phyloP scores from a whole-genome alignment of 345 rosid genomes.

The Angophora floribunda region DNA sequence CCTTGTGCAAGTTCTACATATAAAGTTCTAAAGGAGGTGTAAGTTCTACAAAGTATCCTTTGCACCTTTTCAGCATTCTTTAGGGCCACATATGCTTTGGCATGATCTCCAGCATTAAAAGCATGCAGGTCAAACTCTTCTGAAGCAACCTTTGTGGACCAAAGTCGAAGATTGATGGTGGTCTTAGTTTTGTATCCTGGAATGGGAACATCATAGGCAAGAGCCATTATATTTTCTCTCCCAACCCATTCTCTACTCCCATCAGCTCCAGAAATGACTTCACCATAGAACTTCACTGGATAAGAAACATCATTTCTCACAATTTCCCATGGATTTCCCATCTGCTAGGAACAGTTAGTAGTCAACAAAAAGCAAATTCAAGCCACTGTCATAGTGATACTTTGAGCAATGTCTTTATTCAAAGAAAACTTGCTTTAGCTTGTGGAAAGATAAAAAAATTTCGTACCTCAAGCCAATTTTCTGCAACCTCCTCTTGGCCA shows the following conservation, averaged over 20 bases:
- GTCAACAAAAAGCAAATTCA: neutral
- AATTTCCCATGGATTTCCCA: slow-evolving; percentile 58
- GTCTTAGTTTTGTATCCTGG: slow-evolving; percentile 44
- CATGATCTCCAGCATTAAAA: slow-evolving; percentile 36
- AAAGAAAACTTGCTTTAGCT: neutral
- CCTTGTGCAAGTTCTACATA: neutral
- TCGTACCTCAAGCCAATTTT: slow-evolving; percentile 44
- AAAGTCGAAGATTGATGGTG: slow-evolving; percentile 32
- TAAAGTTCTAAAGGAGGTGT: neutral
- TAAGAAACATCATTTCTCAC: slow-evolving; percentile 32
- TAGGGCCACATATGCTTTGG: slow-evolving; percentile 32
- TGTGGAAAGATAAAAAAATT: neutral
- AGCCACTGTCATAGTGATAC: neutral
- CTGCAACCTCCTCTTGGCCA: slow-evolving; percentile 54
- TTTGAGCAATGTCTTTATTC: neutral
- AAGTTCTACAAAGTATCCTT: neutral
- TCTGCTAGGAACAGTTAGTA: slow-evolving; percentile 3
- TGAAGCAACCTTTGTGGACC: slow-evolving; percentile 42
- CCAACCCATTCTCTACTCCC: slow-evolving; percentile 38
- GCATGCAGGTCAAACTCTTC: slow-evolving; percentile 26
- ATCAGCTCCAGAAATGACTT: slow-evolving; percentile 21
- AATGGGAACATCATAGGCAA: slow-evolving; percentile 38
- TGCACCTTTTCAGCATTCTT: slow-evolving; percentile 39
- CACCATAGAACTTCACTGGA: slow-evolving; percentile 33
- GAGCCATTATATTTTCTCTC: slow-evolving; percentile 29